A percentile compares a stretch with the other conserved stretches of the same genome.
Evolutionary conservation across 257 asterid genomes (phyloP).

Genomic region (Solanum pimpinellifolium): DNA sequence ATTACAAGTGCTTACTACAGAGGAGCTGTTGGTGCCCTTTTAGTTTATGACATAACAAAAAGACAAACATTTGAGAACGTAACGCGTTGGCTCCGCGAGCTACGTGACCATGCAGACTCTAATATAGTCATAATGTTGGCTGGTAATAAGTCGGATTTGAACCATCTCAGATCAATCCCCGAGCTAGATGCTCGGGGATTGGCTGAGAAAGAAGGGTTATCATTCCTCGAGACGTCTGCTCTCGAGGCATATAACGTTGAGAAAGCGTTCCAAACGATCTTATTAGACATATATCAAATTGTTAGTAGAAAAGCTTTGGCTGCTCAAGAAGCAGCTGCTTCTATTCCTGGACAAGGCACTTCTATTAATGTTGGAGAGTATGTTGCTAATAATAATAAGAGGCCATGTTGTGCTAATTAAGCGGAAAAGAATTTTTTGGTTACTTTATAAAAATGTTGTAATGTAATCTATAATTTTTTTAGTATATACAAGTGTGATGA

Average conservation of each 20-base stretch:
- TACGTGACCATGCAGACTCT: conserved; percentile 38
- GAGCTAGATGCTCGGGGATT: conserved; percentile 27
- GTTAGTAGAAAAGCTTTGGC: conserved; percentile 33
- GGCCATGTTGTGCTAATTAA: conserved; percentile 24
- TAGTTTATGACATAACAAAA: conserved; percentile 40
- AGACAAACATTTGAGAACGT: conserved; percentile 36
- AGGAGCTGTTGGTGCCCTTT: conserved; percentile 42
- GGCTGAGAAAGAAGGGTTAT: conserved; percentile 42
- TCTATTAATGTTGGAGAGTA: conserved; percentile 27
- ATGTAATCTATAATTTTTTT: background rate
- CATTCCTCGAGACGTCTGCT: conserved; percentile 35
- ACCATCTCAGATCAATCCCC: conserved; percentile 23
- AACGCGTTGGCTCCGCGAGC: conserved; percentile 33
- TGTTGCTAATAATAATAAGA: conserved; percentile 7
- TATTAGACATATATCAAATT: conserved; percentile 34
- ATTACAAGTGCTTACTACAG: conserved; percentile 42
- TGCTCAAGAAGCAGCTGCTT: conserved; percentile 33
- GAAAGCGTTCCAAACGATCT: conserved; percentile 31
- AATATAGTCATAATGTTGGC: conserved; percentile 42
- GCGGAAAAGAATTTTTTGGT: background rate
- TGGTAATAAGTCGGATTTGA: conserved; percentile 34
- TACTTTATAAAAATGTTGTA: background rate
- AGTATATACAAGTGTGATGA: background rate
- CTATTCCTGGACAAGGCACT: conserved; percentile 31
- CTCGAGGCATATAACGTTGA: conserved; percentile 35